A percentile compares a stretch with the other conserved stretches of the same genome.
These are phyloP conservation scores for Tolypocladium paradoxum DNA, from an alignment of 2,329 filamentous ascomycete species.

Conservation along the genomic window DNA sequence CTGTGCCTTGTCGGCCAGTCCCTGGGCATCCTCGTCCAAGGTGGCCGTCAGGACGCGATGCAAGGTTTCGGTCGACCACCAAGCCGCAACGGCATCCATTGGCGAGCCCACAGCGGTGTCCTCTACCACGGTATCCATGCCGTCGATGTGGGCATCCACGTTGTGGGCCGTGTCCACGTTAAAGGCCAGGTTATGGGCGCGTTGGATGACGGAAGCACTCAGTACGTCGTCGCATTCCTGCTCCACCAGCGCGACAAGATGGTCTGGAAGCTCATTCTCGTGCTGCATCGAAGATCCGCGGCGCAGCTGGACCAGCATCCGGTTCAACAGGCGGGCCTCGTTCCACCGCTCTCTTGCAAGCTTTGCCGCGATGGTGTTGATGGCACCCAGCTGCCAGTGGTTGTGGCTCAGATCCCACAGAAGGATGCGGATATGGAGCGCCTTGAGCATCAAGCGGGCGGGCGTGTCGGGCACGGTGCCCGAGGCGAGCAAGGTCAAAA, in stretches of 20 bases:
- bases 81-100: conserved; percentile 81
- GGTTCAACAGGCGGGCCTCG: conserved; percentile 58
- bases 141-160: conserved; percentile 50
- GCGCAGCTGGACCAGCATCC: conserved; percentile 30
- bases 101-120: conserved; percentile 78
- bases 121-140: conserved; percentile 75
- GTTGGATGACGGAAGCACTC: conserved; percentile 65
- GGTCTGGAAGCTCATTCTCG: conserved; percentile 56
- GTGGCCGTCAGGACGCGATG: conserved; percentile 57
- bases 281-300: conserved; percentile 32
- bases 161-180: conserved; percentile 66
- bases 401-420: conserved; percentile 66
- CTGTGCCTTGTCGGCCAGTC: conserved; percentile 12
- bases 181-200: conserved; percentile 83
- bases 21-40: conserved; percentile 39
- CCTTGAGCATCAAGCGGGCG: conserved; percentile 77
- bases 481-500: conserved; percentile 79
- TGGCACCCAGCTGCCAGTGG: conserved; percentile 51
- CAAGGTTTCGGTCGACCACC: conserved; percentile 71
- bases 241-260: conserved; percentile 65
- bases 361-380: conserved; percentile 61
- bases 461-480: conserved; percentile 79
- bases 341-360: conserved; percentile 73
- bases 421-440: conserved; percentile 80
- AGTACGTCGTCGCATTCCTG: conserved; percentile 76